Percentiles rank a stretch among this genome's conserved stretches.
phyloP scores from a whole-genome alignment of 306 rosid species.

The Quercus suber region DNA sequence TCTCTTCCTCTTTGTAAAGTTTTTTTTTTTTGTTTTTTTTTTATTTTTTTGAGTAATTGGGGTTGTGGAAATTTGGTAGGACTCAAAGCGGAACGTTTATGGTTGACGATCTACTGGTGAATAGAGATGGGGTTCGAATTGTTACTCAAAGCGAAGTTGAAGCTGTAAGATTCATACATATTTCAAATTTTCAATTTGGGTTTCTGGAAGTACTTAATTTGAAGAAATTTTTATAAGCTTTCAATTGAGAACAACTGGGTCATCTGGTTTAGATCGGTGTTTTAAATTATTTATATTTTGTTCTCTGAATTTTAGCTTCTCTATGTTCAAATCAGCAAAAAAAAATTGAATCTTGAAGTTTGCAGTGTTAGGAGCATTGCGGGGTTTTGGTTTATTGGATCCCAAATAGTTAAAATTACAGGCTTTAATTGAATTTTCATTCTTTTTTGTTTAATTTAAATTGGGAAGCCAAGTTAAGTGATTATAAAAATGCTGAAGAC shows the following conservation, averaged over 20 bases:
- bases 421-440: not conserved
- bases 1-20: not conserved
- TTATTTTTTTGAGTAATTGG: slow-evolving; percentile 25
- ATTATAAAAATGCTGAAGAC: too few species aligned
- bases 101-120: slow-evolving; percentile 95
- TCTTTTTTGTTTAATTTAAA: not conserved
- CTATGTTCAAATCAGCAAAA: not conserved
- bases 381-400: too few species aligned
- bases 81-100: slow-evolving; percentile 91
- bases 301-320: slow-evolving; percentile 1
- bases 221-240: not conserved
- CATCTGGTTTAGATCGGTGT: too few species aligned
- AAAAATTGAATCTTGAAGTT: too few species aligned
- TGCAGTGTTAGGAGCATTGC: too few species aligned
- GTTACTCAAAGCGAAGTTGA: slow-evolving; percentile 74
- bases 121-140: slow-evolving; percentile 88
- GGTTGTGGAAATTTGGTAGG: slow-evolving; percentile 41
- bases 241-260: too few species aligned
- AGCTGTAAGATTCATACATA: slow-evolving; percentile 47
- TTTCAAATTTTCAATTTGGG: not conserved
- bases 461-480: too few species aligned
- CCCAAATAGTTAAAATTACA: too few species aligned
- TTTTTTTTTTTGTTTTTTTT: slow-evolving; percentile 16
- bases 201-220: not conserved
- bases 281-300: not conserved